Evolutionary conservation across 83 land plant species (phyloP), one percentile per base, ranked within the genome.

Genomic region (Picea mariana): DNA sequence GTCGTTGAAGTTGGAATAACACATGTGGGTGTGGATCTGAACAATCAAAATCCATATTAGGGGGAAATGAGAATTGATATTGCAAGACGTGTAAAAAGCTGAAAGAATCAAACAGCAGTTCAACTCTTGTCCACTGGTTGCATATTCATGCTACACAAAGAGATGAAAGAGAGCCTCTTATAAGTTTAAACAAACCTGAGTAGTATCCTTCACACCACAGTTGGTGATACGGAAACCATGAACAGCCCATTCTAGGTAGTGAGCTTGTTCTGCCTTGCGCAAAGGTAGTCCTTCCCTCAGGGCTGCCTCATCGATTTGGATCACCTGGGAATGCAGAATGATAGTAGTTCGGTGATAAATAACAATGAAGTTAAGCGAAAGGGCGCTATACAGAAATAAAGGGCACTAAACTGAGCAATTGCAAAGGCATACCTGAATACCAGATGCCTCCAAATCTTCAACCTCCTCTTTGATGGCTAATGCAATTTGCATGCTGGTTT

Each of bases 381-480:
- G 17, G 16, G 1, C 24, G 3, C 20, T 34, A 27, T 17, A 13
- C 5, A 64, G 26, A 21, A 23, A 80, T 15, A 2, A 75, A 34
- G 6, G 34, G 23, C 47, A 26, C 4, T 59, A 31, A 5, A 47
- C 47, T 78, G 71, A 63, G 42, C 60, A 47, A 71, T 15, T 26
- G 42, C 60, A 47, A 71, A 3, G 18, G 13, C 21, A 42, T 78
- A 88, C 90, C 84, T 79, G 80, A 77, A 95, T 91, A 18, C 34
- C 34, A 31, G 34, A 31, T 31, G 34, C 34, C 34, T 31, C 34
- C 34, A 31, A 31, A 31, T 31, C 92, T 85, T 93, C 97, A 18
- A 95, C 97, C 83, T 95, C 97, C 34, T 95, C 90, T 89, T 95
- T 95, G 83, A 95, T 92, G 24, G 97, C 93, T 83, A 95, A 76